Percentiles rank a stretch among this genome's conserved stretches.
These are phyloP conservation scores for Yarrowia sp. DNA, from an alignment of 805 yeast genomes.

Conservation along the genomic window DNA sequence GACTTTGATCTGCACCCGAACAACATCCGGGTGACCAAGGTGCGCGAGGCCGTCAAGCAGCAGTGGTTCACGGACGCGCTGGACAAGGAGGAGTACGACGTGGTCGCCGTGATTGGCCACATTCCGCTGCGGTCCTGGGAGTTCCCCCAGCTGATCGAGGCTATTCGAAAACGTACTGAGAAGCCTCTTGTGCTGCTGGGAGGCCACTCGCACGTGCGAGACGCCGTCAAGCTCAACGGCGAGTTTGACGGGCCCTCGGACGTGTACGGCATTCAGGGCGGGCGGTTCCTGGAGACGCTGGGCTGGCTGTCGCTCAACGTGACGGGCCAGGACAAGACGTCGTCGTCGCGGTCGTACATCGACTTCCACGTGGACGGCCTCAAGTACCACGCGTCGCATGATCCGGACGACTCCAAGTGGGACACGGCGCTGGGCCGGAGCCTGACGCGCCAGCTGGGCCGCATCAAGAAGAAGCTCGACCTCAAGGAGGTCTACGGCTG, in stretches of 20 bases:
- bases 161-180: constrained; percentile 61
- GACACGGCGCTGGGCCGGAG: constrained; percentile 6
- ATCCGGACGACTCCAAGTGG: constrained; percentile 28
- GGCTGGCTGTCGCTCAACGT: constrained; percentile 71
- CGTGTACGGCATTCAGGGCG: constrained; percentile 72
- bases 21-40: constrained; percentile 62
- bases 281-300: constrained; percentile 89
- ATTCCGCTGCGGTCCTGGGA: constrained; percentile 56
- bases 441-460: constrained; percentile 5
- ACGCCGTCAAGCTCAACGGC: constrained; percentile 66
- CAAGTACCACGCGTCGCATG: constrained; percentile 52
- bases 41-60: constrained; percentile 51
- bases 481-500: constrained; percentile 59
- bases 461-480: constrained; percentile 40
- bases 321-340: constrained; percentile 26
- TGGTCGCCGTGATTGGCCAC: constrained; percentile 74
- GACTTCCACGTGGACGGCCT: constrained; percentile 80
- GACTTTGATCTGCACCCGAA: constrained; percentile 63
- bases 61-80: constrained; percentile 62
- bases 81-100: constrained; percentile 50
- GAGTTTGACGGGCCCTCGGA: constrained; percentile 63
- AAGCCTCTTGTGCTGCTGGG: constrained; percentile 81
- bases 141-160: constrained; percentile 52
- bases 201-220: constrained; percentile 91
- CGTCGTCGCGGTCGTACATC: constrained; percentile 59